Conservation (phyloP, 495 filamentous ascomycete species). For the Filosporella fistucella region DNA sequence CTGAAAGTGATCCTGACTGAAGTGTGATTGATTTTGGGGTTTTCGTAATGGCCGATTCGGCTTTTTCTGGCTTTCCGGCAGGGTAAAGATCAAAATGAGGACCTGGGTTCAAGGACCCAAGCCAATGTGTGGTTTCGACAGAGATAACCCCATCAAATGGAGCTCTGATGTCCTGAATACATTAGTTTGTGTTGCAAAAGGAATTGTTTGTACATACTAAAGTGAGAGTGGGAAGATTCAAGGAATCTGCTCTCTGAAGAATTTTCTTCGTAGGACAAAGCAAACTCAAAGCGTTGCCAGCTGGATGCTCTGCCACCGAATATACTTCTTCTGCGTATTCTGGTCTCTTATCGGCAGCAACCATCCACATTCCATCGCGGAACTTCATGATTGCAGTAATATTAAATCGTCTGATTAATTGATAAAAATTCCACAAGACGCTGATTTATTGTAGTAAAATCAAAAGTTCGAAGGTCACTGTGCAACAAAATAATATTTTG, state of each 20-base stretch:
- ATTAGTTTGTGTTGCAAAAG: conserved; percentile 18
- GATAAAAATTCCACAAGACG: no score
- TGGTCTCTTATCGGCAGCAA: conserved; percentile 39
- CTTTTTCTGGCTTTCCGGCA: conserved; percentile 37
- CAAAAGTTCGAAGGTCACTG: no score
- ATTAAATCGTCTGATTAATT: no score
- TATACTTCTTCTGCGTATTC: conserved; percentile 53
- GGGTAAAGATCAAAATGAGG: conserved; percentile 63
- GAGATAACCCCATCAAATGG: conserved; percentile 56
- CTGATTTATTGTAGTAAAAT: no score
- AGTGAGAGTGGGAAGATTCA: conserved; percentile 49
- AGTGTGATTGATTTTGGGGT: conserved; percentile 46
- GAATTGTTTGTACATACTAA: conserved; percentile 31
- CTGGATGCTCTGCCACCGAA: conserved; percentile 31
- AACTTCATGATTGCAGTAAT: conserved; percentile 40
- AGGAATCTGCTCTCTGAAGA: conserved; percentile 44
- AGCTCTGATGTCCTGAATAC: conserved; percentile 44
- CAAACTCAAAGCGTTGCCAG: conserved; percentile 36
- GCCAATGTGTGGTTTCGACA: conserved; percentile 62
- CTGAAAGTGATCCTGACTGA: conserved; percentile 47
- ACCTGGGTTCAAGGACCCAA: conserved; percentile 47
- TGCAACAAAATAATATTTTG: no score
- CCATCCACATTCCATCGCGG: conserved; percentile 49
- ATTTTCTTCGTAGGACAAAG: conserved; percentile 46
- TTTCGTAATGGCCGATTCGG: conserved; percentile 42